Conservation (phyloP, 2,329 filamentous ascomycete genomes). For the Colletotrichum cuscutae region DNA sequence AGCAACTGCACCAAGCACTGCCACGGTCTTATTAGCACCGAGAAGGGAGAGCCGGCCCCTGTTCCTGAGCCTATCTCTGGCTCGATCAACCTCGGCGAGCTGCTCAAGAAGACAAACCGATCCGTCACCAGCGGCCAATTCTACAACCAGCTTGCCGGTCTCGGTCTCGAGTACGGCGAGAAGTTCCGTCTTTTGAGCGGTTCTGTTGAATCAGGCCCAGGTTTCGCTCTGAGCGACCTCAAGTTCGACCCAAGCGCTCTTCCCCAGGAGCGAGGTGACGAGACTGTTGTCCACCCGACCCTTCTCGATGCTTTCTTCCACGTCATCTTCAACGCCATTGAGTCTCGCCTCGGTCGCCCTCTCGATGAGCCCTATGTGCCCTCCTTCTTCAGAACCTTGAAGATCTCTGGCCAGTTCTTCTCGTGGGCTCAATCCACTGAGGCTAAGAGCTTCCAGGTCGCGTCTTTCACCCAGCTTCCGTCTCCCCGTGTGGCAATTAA, state of each 20-base stretch:
- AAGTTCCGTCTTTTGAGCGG: slow-evolving; percentile 39
- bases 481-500: slow-evolving; percentile 40
- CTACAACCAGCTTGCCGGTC: slow-evolving; percentile 38
- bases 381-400: slow-evolving; percentile 38
- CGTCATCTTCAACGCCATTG: slow-evolving; percentile 40
- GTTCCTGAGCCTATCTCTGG: slow-evolving; percentile 26
- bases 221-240: slow-evolving; percentile 16
- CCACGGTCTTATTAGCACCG: slow-evolving; percentile 36
- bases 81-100: slow-evolving; percentile 16
- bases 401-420: slow-evolving; percentile 38
- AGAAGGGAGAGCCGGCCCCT: slow-evolving; percentile 32
- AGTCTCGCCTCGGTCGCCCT: slow-evolving; percentile 38
- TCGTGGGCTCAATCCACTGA: slow-evolving; percentile 28
- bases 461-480: slow-evolving; percentile 37
- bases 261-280: slow-evolving; percentile 31
- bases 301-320: slow-evolving; percentile 42
- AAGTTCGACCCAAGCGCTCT: not conserved
- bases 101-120: slow-evolving; percentile 38
- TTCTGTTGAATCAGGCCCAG: slow-evolving; percentile 39
- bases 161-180: slow-evolving; percentile 40
- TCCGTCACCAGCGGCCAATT: slow-evolving; percentile 36
- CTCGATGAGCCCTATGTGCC: slow-evolving; percentile 41
- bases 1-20: slow-evolving; percentile 40
- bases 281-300: slow-evolving; percentile 39
- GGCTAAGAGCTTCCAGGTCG: not conserved